Base-by-base conservation (phyloP, 495 filamentous ascomycete species). In the Aspergillus funiculosus region DNA sequence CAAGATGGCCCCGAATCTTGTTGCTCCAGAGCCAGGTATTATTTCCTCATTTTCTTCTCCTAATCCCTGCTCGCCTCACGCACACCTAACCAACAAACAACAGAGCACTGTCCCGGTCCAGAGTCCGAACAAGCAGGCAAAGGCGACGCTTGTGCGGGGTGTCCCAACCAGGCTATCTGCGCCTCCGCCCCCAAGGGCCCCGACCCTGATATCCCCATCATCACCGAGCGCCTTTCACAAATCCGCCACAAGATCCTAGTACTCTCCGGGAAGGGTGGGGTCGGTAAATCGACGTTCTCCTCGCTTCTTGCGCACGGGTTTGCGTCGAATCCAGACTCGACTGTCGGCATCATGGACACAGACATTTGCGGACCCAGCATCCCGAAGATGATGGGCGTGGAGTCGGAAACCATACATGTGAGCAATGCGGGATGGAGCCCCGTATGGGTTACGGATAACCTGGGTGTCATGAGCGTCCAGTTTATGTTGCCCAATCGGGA, bases 321-420 rank as follows among this genome's bases (percentile, higher is more conserved):
- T 43, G 88, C 94, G 1, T 73, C 79, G 10, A 84, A 91, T 59
- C 76, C 81, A 2, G 78, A 79, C 7, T 79, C 66, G 14, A 86
- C 80, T 7, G 83, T 98, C 4, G 91, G 90, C 8, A 79, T 98
- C 40, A 94, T 95, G 86, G 92, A 98, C 59, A 91, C 91, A 1
- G 92, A 98, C 66, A 92, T 98, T 51, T 92, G 87, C 63, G 92
- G 92, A 0, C 92, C 92, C 0, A 85, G 78, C 37, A 95, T 97
- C 45, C 92, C 92, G 0, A 94, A 94, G 68, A 96, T 98, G 94
- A 87, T 98, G 79, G 92, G 94, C 14, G 91, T 95, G 1, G 88
- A 95, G 64, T 61, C 77, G 4, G 90, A 96, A 67, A 90, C 86
- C 0, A 94, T 98, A 22, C 94, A 97, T 61, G 76, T 94, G 18